Conservation (phyloP, 2,329 filamentous ascomycete species). For the Fusarium sp. region DNA sequence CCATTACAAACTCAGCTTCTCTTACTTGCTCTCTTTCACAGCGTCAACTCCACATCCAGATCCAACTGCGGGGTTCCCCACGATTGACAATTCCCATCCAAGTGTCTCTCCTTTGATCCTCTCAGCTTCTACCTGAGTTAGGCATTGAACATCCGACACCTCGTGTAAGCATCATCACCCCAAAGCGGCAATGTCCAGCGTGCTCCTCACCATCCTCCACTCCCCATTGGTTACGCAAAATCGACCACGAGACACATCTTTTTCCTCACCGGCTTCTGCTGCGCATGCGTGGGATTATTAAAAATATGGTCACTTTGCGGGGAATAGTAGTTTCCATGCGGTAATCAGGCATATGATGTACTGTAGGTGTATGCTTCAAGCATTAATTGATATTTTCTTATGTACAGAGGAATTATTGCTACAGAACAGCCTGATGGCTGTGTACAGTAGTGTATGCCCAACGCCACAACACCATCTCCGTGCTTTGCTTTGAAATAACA, state of each 20-base stretch:
- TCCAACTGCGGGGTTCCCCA: slow-evolving; percentile 31
- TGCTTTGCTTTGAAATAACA: slow-evolving; percentile 17
- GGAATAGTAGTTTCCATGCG: slow-evolving; percentile 33
- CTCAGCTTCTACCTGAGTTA: neutral
- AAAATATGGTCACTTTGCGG: slow-evolving; percentile 17
- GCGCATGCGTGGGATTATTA: neutral
- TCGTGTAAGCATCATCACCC: neutral
- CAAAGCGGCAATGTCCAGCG: slow-evolving; percentile 26
- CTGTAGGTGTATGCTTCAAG: neutral
- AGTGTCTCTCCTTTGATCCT: neutral
- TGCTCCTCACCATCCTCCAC: slow-evolving; percentile 12
- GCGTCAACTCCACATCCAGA: neutral
- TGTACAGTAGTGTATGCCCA: slow-evolving; percentile 18
- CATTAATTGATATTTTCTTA: neutral
- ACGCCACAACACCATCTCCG: slow-evolving; percentile 37
- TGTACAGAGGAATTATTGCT: slow-evolving; percentile 26
- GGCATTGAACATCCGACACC: neutral
- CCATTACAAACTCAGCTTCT: slow-evolving; percentile 22
- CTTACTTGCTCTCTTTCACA: slow-evolving; percentile 1
- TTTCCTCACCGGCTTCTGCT: slow-evolving; percentile 7
- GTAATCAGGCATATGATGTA: slow-evolving; percentile 5
- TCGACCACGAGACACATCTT: slow-evolving; percentile 2
- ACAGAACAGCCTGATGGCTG: slow-evolving; percentile 19
- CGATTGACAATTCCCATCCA: neutral
- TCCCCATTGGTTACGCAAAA: neutral